A percentile compares a stretch with the other conserved stretches of the same genome.
Evolutionary conservation across 352 stramenopile genomes (phyloP).

Genomic region (Pythium periplocum): DNA sequence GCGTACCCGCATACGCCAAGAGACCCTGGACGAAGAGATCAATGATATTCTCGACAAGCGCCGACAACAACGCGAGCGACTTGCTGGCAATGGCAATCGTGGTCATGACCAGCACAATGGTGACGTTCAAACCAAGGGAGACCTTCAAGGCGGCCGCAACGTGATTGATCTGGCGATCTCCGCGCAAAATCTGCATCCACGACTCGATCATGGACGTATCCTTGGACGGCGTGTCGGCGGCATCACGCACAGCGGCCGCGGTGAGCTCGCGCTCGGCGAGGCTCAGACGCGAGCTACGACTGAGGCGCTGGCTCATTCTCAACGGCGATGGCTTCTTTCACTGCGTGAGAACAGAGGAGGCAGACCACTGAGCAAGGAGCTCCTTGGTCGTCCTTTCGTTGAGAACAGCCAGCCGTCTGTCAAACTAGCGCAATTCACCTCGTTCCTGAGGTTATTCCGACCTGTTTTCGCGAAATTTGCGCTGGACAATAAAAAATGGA

Average conservation of each 20-base stretch:
- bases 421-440: too few relatives aligned
- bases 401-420: too few relatives aligned
- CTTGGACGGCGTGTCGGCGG: conserved; percentile 5
- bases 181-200: conserved; percentile 20
- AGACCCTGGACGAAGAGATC: conserved; percentile 91
- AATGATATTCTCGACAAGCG: conserved; percentile 89
- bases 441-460: too few relatives aligned
- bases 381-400: too few relatives aligned
- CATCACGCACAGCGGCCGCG: neutral
- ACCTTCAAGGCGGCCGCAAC: conserved; percentile 45
- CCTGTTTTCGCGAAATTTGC: too few relatives aligned
- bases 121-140: conserved; percentile 53
- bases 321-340: too few relatives aligned
- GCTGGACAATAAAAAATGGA: too few relatives aligned
- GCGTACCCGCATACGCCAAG: conserved; percentile 85
- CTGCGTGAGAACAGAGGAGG: too few relatives aligned
- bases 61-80: conserved; percentile 88
- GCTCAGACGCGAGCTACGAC: conserved; percentile 5
- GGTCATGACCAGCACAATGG: conserved; percentile 64
- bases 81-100: conserved; percentile 70
- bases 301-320: conserved; percentile 18
- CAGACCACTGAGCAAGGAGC: too few relatives aligned
- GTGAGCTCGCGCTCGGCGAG: neutral
- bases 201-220: conserved; percentile 6
- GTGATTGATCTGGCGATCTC: conserved; percentile 44